Evolutionary conservation across 148 eudicot species (phyloP), one percentile per base, ranked within the genome.

Genomic region (Euryodendron excelsum): DNA sequence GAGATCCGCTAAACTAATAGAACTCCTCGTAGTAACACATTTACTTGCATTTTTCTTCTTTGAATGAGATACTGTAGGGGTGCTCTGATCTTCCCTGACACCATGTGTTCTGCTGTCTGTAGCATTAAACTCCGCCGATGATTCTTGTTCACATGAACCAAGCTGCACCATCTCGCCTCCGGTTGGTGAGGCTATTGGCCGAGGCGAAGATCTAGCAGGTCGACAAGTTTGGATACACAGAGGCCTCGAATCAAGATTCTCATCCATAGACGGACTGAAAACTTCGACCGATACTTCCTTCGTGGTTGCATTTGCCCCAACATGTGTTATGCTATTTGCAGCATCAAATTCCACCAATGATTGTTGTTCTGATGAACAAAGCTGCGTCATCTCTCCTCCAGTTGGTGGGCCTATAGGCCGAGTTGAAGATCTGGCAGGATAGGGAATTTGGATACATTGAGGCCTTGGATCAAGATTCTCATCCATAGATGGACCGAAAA

Each of bases 21-120:
- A 83, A 81, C 90, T 93, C 84, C 85, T 95, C 68, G 92, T 91
- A 80, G 90, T 91, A 68, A 92, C 95, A 72, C 93, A 88, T 74
- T 90, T 87, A 65, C 77, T 80, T 58, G 80, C 45, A 66, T 74
- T 85, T 77, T 85, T 87, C 34, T 60, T 78, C 50, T 76, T 87
- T 28, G 82, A 65, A 64, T 64, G n/a, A 76, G 87, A 56, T 20
- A 36, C 74, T 47, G 66, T 77, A 55, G 72, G 69, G 47, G 33
- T 80, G 41, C 47, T 75, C 73, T 67, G 80, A 53, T 65, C 77
- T 65, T 71, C 74, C 66, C 78, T 71, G 34, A 23, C 60, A 0
- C n/a, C n/a, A 70, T 50, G 72, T 58, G 69, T 82, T 75, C 69
- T 81, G 12, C 25, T 84, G 30, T 78, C 77, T 28, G 58, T 53